Evolutionary conservation across 306 rosid genomes (phyloP), one percentile per base, ranked within the genome.

Genomic region (Bauhinia variegata): DNA sequence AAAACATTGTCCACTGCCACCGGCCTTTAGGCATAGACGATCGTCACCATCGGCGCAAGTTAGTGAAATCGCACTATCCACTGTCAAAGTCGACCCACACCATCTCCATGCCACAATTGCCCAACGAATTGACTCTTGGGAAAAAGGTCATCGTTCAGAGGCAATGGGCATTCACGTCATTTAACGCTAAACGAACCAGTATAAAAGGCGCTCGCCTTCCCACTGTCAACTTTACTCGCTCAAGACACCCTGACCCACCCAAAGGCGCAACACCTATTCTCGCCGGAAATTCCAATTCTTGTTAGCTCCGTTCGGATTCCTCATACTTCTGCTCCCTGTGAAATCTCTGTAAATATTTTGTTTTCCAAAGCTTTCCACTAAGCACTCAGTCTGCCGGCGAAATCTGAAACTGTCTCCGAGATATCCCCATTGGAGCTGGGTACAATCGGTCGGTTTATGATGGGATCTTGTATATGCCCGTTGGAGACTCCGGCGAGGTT

Each of bases 381-480:
- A 23, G 28, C 54, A n/a, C n/a, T n/a, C n/a, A n/a, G 17, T 8
- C 17, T 11, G 33, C 74, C 46, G 23, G n/a, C 63, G 14, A 47
- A 42, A 55, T 23, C 33, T 64, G 66, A 71, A 76, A 71, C 75
- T 78, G 75, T 67, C 72, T 34, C 50, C 32, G 46, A 30, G 4
- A 33, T 43, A 47, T 12, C 12, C 14, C 31, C 31, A 48, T 62
- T 71, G 54, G 81, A 61, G 84, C 80, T 77, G 82, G 86, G 78
- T 54, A 62, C 61, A 11, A 78, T 8, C 18, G 63, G 79, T 43
- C 67, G 82, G 82, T 82, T 81, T 76, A 73, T 93, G 96, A 90
- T 89, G 95, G 98, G 95, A 88, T 89, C 79, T 89, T 89, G 91
- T 54, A 80, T 88, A 61, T 86, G 85, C 51, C 98, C 89, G 70